Conservation (phyloP, 805 yeast species). For the Starmerella floris region DNA sequence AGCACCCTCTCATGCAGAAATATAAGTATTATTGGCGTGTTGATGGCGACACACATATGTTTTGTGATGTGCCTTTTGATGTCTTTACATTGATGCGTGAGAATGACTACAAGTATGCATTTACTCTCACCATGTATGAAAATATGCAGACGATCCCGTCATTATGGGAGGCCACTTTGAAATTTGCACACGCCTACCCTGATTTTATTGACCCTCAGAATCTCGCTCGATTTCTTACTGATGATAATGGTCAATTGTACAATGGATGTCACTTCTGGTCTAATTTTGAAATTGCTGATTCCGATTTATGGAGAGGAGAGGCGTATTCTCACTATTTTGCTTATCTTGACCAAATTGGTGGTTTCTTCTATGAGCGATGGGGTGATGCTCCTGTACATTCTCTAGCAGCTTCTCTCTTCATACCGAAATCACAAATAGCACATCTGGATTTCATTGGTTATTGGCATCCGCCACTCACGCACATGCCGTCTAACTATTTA, state of each 20-base stretch:
- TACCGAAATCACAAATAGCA: conserved; percentile 59
- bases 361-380: conserved; percentile 88
- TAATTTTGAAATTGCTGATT: conserved; percentile 80
- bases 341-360: conserved; percentile 57
- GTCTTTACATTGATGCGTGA: conserved; percentile 80
- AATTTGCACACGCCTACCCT: conserved; percentile 36
- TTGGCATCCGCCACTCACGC: conserved; percentile 35
- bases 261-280: conserved; percentile 86
- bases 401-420: conserved; percentile 63
- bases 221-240: conserved; percentile 55
- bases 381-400: conserved; percentile 97
- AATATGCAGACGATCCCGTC: conserved; percentile 72
- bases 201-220: conserved; percentile 43
- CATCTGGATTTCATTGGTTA: conserved; percentile 91
- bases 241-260: conserved; percentile 55
- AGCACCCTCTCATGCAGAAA: conserved; percentile 56
- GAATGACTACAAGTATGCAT: conserved; percentile 65
- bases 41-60: conserved; percentile 83
- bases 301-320: conserved; percentile 57
- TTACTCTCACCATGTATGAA: conserved; percentile 67
- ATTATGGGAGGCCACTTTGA: conserved; percentile 45
- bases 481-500: conserved; percentile 9
- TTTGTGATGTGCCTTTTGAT: conserved; percentile 83
- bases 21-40: conserved; percentile 95
- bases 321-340: conserved; percentile 56